These are phyloP conservation scores for Cytospora leucostoma DNA, from an alignment of 2,329 filamentous ascomycete genomes.

Conservation along the genomic window DNA sequence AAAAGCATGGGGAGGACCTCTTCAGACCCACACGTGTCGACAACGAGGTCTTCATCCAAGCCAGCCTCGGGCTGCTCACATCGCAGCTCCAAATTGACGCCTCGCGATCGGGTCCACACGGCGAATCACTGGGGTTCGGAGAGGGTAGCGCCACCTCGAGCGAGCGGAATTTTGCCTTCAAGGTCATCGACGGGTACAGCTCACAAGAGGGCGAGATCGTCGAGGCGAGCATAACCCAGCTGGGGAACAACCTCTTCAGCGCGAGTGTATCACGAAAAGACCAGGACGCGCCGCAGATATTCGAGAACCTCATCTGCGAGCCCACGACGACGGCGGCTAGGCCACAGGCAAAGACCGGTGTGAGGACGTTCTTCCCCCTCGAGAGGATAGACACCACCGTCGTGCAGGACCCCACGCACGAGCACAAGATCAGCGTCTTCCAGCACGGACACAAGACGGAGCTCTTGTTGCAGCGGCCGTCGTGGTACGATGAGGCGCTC, in stretches of 20 bases:
- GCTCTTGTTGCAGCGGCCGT: constrained; percentile 60
- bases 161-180: constrained; percentile 53
- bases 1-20: constrained; percentile 79
- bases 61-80: constrained; percentile 73
- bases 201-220: constrained; percentile 66
- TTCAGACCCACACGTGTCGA: constrained; percentile 65
- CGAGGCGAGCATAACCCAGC: constrained; percentile 53
- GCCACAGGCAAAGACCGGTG: constrained; percentile 35
- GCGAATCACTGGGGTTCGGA: constrained; percentile 58
- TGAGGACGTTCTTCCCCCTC: constrained; percentile 79
- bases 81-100: constrained; percentile 44
- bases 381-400: constrained; percentile 80
- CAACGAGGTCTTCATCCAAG: constrained; percentile 81
- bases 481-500: constrained; percentile 85
- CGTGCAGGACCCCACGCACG: constrained; percentile 55
- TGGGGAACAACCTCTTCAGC: constrained; percentile 48
- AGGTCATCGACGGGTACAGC: constrained; percentile 61
- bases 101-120: constrained; percentile 43
- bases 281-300: constrained; percentile 42
- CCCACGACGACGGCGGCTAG: constrained; percentile 36
- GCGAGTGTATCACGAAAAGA: constrained; percentile 48
- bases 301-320: constrained; percentile 49
- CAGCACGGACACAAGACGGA: constrained; percentile 65
- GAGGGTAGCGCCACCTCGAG: constrained; percentile 41
- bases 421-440: constrained; percentile 73